Percentiles rank a stretch among this genome's conserved stretches.
Evolutionary conservation across 2,329 filamentous ascomycete species (phyloP).

Genomic region (Cryphonectria carpinicola): DNA sequence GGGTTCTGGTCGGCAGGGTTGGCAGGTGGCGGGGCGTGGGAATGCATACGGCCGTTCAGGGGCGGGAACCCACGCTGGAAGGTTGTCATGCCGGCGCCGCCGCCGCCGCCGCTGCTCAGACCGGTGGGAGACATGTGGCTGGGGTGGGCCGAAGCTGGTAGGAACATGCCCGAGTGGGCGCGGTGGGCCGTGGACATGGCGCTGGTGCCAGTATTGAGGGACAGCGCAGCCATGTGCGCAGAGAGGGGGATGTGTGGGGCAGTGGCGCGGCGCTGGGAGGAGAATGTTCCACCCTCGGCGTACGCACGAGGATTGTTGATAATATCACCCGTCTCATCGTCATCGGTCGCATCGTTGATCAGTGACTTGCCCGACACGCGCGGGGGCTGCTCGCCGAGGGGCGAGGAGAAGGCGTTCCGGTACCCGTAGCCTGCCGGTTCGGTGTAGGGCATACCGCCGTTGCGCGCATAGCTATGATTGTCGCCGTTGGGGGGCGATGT

Average conservation of each 20-base stretch:
- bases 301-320: conserved; percentile 73
- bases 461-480: conserved; percentile 47
- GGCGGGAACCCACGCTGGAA: conserved; percentile 11
- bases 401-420: conserved; percentile 70
- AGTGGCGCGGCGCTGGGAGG: conserved; percentile 63
- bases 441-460: conserved; percentile 62
- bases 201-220: conserved; percentile 68
- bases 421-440: conserved; percentile 55
- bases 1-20: conserved; percentile 97
- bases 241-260: conserved; percentile 71
- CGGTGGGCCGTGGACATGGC: conserved; percentile 57
- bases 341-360: conserved; percentile 70
- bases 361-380: conserved; percentile 70
- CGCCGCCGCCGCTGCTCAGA: conserved; percentile 43
- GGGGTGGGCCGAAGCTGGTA: conserved; percentile 44
- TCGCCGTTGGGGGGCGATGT: conserved; percentile 56
- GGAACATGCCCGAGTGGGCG: conserved; percentile 41
- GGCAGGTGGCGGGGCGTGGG: conserved; percentile 65
- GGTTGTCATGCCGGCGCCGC: conserved; percentile 20
- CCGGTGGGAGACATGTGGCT: conserved; percentile 61
- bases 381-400: conserved; percentile 60
- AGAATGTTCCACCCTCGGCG: conserved; percentile 67
- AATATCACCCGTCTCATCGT: conserved; percentile 72
- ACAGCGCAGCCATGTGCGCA: conserved; percentile 68
- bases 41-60: conserved; percentile 1